Evolutionary conservation across 129 eudicot genomes (phyloP), one percentile per base, ranked within the genome.

Genomic region (Deinandra increscens): DNA sequence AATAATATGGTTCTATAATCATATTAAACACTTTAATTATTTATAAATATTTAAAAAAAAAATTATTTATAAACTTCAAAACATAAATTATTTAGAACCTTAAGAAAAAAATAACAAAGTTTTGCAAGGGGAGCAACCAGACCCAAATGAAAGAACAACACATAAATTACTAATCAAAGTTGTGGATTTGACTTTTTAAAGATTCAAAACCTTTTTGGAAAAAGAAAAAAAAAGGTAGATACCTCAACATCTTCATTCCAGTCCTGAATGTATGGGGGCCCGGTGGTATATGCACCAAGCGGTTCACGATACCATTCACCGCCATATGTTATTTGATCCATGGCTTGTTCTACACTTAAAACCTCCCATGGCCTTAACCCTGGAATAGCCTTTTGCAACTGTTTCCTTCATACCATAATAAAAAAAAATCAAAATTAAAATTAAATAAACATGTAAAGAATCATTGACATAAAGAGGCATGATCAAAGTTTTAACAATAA

Each of bases 321-420:
- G 22, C 70, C 66, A 73, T 76, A 92, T 4, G 95, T 86, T 67
- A 92, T 79, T 44, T 80, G 91, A 80, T 92, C 98, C 96, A 92
- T 89, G 41, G 98, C 96, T 81, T 88, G 96, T 72, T 92, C 98
- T 2, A 92, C 80, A 65, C 98, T 92, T 18, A 92, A 64, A 73
- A 92, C 98, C 81, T 92, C 98, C 98, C 98, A 92, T 9, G 98
- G 98, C 74, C 98, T 86, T 74, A 92, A 81, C 37, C 95, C 95
- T 0, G 98, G 98, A 58, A 91, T 88, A 23, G 82, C 80, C 70
- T 91, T 86, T 12, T 72, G 77, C 81, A 91, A 67, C 53, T 82
- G 83, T 26, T 68, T 55, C 86, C 98, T 91, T 91, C 23, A 26
- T 58, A 66, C 72, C 19, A 73, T 33, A 45, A 33, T 18, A 3